Evolutionary conservation across 106 monocot species (phyloP).

Genomic region (Platanthera zijinensis): DNA sequence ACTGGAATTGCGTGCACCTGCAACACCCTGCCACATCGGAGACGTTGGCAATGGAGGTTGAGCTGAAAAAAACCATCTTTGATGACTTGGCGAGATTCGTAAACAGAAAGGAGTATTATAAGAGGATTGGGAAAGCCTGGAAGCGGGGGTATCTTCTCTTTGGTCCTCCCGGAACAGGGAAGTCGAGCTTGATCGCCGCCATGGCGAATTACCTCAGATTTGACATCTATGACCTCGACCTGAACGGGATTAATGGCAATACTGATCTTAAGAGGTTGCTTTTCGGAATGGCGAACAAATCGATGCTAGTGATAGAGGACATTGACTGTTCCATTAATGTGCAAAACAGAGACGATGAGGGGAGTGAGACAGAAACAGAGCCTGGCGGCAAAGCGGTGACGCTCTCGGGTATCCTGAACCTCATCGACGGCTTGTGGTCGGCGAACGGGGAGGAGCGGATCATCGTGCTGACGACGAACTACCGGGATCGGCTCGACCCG

Average conservation of each 20-base stretch:
- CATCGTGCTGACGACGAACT: constrained; percentile 28
- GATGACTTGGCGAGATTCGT: constrained; percentile 27
- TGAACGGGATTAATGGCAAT: constrained; percentile 5
- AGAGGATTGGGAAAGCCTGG: constrained; percentile 25
- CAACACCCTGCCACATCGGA: constrained; percentile 27
- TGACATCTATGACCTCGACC: constrained; percentile 25
- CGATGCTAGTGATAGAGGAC: constrained; percentile 27
- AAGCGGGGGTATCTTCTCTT: constrained; percentile 31
- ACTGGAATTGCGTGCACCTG: constrained; percentile 7
- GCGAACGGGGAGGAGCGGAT: constrained; percentile 18
- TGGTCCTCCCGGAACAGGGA: constrained; percentile 34
- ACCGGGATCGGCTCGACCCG: constrained; percentile 21
- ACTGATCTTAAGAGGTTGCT: constrained; percentile 9
- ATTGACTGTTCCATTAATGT: constrained; percentile 18
- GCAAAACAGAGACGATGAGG: neutral
- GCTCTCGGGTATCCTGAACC: constrained; percentile 21
- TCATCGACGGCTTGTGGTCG: constrained; percentile 30
- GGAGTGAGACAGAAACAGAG: neutral
- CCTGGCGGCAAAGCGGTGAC: neutral
- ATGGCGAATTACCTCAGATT: constrained; percentile 28
- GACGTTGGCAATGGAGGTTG: constrained; percentile 26
- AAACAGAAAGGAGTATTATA: constrained; percentile 16
- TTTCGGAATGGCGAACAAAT: neutral
- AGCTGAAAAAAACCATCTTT: constrained; percentile 9
- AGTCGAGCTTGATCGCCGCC: constrained; percentile 30